These are phyloP conservation scores for Penicillium aurantiogriseum DNA, from an alignment of 2,329 filamentous ascomycete species.

Conservation along the genomic window DNA sequence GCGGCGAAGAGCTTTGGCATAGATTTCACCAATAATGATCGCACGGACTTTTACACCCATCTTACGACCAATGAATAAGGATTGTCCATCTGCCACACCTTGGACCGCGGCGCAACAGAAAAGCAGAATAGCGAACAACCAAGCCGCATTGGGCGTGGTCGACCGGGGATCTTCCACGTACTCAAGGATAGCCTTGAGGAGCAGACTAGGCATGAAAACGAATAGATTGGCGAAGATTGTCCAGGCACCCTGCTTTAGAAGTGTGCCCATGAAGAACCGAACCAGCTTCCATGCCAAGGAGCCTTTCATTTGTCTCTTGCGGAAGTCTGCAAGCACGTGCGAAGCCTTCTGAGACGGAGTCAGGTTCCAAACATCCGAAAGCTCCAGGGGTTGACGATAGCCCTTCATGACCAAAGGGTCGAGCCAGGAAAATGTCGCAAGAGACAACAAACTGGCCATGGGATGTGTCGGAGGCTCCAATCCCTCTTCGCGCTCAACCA, in stretches of 20 bases:
- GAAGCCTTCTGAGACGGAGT: constrained; percentile 84
- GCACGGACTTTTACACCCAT: constrained; percentile 90
- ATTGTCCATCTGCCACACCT: constrained; percentile 79
- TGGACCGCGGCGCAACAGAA: constrained; percentile 79
- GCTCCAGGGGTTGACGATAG: constrained; percentile 78
- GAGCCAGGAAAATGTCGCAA: constrained; percentile 87
- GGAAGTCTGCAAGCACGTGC: constrained; percentile 74
- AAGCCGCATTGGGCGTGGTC: constrained; percentile 81
- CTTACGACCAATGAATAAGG: constrained; percentile 89
- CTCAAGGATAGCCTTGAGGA: constrained; percentile 86
- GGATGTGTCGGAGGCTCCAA: constrained; percentile 86
- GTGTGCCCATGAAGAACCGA: constrained; percentile 74
- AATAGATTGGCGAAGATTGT: constrained; percentile 77
- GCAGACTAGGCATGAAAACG: constrained; percentile 85
- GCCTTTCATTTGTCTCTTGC: constrained; percentile 78
- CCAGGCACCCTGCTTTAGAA: constrained; percentile 77
- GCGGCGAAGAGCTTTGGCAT: constrained; percentile 88
- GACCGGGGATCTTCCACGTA: constrained; percentile 81
- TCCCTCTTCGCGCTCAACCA: constrained; percentile 84
- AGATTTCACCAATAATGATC: constrained; percentile 96
- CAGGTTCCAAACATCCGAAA: constrained; percentile 89
- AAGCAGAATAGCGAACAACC: constrained; percentile 91
- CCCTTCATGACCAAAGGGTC: constrained; percentile 86
- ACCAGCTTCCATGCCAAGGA: constrained; percentile 76
- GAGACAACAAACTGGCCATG: constrained; percentile 80